Evolutionary conservation across 805 yeast species (phyloP).

Genomic region (Candida montana): DNA sequence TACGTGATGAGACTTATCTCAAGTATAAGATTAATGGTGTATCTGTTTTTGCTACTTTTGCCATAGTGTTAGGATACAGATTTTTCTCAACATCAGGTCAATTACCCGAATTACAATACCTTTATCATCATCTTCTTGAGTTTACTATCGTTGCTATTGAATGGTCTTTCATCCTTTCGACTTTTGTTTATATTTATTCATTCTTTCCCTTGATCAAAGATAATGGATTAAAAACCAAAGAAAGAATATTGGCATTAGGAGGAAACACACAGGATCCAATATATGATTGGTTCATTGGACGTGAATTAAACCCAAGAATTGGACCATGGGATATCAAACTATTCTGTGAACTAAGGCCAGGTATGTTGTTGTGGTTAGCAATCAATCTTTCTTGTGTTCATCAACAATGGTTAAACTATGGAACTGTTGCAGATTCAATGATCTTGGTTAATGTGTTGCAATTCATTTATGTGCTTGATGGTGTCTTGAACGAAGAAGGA

Average conservation of each 20-base stretch:
- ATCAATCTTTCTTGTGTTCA: constrained; percentile 77
- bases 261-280: constrained; percentile 76
- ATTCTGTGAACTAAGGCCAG: constrained; percentile 93
- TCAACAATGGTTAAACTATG: constrained; percentile 61
- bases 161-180: constrained; percentile 59
- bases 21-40: constrained; percentile 80
- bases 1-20: constrained; percentile 73
- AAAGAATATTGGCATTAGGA: constrained; percentile 73
- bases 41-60: constrained; percentile 40
- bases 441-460: constrained; percentile 64
- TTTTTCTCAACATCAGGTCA: constrained; percentile 43
- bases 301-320: constrained; percentile 89
- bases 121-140: constrained; percentile 64
- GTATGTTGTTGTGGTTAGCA: constrained; percentile 79
- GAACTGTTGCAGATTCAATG: constrained; percentile 66
- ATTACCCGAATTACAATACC: constrained; percentile 74
- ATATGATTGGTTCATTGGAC: constrained; percentile 95
- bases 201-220: constrained; percentile 48
- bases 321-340: constrained; percentile 84
- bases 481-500: constrained; percentile 88
- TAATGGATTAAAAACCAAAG: constrained; percentile 53
- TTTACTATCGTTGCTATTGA: constrained; percentile 57
- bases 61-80: constrained; percentile 45
- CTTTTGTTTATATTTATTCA: constrained; percentile 60
- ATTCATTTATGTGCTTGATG: constrained; percentile 81